Evolutionary conservation across 108 stramenopile species (phyloP).

Genomic region (Conticribra guillardii): DNA sequence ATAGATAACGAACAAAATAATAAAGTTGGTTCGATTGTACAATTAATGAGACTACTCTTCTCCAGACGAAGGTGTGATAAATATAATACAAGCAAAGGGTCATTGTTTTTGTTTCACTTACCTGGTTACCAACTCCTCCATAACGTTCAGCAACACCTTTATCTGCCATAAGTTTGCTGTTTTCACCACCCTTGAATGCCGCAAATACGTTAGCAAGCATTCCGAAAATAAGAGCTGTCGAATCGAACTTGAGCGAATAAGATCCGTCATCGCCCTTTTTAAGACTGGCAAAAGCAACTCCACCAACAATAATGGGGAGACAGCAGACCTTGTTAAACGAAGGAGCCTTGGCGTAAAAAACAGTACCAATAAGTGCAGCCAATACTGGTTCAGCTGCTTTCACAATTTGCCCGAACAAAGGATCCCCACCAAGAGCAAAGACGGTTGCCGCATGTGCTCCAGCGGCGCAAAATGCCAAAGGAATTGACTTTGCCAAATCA

Average conservation of each 20-base stretch:
- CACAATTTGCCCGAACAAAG: constrained; percentile 64
- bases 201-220: constrained; percentile 63
- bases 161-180: constrained; percentile 57
- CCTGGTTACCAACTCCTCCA: constrained; percentile 67
- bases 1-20: neutral
- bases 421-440: constrained; percentile 62
- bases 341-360: constrained; percentile 58
- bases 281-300: constrained; percentile 60
- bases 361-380: constrained; percentile 53
- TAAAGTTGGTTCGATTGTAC: too few relatives aligned
- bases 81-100: too few relatives aligned
- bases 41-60: too few relatives aligned
- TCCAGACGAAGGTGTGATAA: too few relatives aligned
- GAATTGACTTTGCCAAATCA: constrained; percentile 55
- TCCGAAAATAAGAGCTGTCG: constrained; percentile 57
- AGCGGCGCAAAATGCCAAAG: constrained; percentile 56
- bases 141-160: constrained; percentile 53
- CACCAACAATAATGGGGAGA: constrained; percentile 60
- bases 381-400: constrained; percentile 62
- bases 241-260: constrained; percentile 59
- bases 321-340: constrained; percentile 53
- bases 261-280: constrained; percentile 53
- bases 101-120: constrained; percentile 15
- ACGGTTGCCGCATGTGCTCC: constrained; percentile 59
- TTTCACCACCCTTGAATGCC: constrained; percentile 63